A percentile compares a stretch with the other conserved stretches of the same genome.
Conservation (phyloP, 768 basidiomycete species). For the Lenzites betulinus region DNA sequence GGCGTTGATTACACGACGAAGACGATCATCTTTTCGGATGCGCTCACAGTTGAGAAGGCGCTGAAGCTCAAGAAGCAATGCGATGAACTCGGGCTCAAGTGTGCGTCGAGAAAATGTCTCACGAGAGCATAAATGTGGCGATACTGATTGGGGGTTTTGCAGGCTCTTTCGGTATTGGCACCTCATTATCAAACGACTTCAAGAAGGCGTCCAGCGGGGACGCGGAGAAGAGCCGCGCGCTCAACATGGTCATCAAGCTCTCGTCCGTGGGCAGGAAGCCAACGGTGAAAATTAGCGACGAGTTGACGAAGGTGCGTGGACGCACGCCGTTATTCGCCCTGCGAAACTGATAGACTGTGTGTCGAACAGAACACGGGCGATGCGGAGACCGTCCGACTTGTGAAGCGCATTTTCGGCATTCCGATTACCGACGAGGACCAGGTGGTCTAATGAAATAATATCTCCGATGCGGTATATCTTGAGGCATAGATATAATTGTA, state of each 20-base stretch:
- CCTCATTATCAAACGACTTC: constrained; percentile 91
- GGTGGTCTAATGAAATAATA: background rate
- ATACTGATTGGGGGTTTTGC: background rate
- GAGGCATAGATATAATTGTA: background rate
- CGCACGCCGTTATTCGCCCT: no score
- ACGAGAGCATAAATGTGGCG: background rate
- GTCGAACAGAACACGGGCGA: constrained; percentile 51
- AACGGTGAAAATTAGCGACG: constrained; percentile 95
- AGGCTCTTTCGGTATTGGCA: constrained; percentile 95
- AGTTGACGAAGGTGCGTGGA: constrained; percentile 72
- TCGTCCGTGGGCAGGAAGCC: constrained; percentile 68
- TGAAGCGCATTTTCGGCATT: constrained; percentile 51
- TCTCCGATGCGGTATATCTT: background rate
- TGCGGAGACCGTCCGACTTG: constrained; percentile 44
- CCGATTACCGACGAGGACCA: constrained; percentile 12
- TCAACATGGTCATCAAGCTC: constrained; percentile 97
- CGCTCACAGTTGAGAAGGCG: constrained; percentile 70
- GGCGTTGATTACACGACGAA: constrained; percentile 69
- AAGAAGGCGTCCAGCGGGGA: constrained; percentile 42
- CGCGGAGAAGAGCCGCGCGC: constrained; percentile 68
- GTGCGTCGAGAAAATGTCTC: constrained; percentile 39
- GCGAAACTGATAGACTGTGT: background rate
- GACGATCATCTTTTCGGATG: constrained; percentile 83
- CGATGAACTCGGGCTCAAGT: constrained; percentile 68
- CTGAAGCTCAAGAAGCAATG: constrained; percentile 71